These are phyloP conservation scores for Stenocarpella maydis DNA, from an alignment of 2,329 filamentous ascomycete genomes.

Conservation along the genomic window DNA sequence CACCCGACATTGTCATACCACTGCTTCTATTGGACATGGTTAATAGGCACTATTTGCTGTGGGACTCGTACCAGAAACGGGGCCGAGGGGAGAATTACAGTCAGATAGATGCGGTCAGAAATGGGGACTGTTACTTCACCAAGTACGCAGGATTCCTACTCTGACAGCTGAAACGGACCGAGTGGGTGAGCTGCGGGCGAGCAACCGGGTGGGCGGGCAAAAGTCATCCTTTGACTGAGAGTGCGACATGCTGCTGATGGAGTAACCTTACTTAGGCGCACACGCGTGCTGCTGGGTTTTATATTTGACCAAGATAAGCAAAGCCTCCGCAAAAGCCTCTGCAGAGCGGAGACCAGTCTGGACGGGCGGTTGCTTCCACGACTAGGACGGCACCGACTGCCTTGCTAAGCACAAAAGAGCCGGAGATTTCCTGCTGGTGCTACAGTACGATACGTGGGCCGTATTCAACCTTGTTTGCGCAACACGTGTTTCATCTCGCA, in stretches of 20 bases:
- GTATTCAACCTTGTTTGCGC: constrained; percentile 34
- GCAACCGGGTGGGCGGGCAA: constrained; percentile 1
- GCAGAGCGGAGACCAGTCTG: constrained; percentile 30
- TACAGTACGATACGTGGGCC: constrained; percentile 25
- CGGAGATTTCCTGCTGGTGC: constrained; percentile 22
- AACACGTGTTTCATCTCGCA: constrained; percentile 36
- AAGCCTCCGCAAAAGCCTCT: constrained; percentile 18
- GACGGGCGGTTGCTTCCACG: background rate
- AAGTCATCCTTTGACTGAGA: constrained; percentile 14
- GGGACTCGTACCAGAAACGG: constrained; percentile 17
- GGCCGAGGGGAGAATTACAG: background rate
- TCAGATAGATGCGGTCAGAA: too few relatives aligned
- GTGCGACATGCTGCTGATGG: constrained; percentile 17
- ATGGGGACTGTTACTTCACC: background rate
- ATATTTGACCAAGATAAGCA: constrained; percentile 25
- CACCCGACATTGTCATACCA: background rate
- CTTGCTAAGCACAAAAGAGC: constrained; percentile 26
- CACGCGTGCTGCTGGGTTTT: background rate
- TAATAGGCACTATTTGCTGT: constrained; percentile 19
- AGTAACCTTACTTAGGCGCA: constrained; percentile 5
- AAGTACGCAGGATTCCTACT: constrained; percentile 16
- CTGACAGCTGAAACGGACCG: background rate
- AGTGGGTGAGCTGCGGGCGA: background rate
- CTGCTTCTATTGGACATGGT: constrained; percentile 1
- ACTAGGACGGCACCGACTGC: constrained; percentile 9